Conservation (phyloP, 139 green algal genomes). For the Chlamydomonas sphaeroides region DNA sequence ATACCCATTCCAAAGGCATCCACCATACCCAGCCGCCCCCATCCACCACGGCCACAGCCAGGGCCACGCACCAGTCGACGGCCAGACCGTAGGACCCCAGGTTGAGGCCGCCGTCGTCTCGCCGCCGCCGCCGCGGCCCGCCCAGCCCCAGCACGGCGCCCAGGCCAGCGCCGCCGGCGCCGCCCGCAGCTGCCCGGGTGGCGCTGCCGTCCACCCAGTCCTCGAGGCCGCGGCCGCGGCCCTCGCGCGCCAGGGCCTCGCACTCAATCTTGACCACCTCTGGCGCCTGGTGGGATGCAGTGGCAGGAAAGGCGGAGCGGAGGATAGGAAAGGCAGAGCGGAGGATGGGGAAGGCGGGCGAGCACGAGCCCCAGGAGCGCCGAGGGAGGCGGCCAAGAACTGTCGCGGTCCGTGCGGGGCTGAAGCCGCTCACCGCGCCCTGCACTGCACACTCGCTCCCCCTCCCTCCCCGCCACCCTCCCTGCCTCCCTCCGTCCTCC, state of each 20-base stretch:
- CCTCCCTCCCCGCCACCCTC: too few species aligned
- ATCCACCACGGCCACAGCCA: too few species aligned
- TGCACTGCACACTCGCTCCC: too few species aligned
- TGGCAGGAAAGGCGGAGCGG: background rate
- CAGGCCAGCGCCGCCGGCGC: background rate
- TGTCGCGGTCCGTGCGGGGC: too few species aligned
- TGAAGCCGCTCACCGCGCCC: too few species aligned
- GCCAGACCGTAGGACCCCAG: slow-evolving; percentile 16
- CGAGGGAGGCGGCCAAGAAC: background rate
- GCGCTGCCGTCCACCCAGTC: slow-evolving; percentile 23
- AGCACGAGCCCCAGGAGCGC: too few species aligned
- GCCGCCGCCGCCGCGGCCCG: background rate
- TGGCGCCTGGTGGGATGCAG: background rate
- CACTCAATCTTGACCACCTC: slow-evolving; percentile 41
- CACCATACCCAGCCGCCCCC: too few species aligned
- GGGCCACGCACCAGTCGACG: slow-evolving; percentile 21
- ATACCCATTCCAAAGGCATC: too few species aligned
- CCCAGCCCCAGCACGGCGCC: background rate
- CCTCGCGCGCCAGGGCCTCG: slow-evolving; percentile 18
- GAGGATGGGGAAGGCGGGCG: too few species aligned
- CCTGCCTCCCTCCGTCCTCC: too few species aligned
- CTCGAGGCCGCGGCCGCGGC: background rate
- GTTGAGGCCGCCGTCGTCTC: background rate
- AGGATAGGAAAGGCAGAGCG: background rate
- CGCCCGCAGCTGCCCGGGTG: background rate